Evolutionary conservation across 176 grass and related monocot species (phyloP).

Genomic region (Elaeis guineensis): DNA sequence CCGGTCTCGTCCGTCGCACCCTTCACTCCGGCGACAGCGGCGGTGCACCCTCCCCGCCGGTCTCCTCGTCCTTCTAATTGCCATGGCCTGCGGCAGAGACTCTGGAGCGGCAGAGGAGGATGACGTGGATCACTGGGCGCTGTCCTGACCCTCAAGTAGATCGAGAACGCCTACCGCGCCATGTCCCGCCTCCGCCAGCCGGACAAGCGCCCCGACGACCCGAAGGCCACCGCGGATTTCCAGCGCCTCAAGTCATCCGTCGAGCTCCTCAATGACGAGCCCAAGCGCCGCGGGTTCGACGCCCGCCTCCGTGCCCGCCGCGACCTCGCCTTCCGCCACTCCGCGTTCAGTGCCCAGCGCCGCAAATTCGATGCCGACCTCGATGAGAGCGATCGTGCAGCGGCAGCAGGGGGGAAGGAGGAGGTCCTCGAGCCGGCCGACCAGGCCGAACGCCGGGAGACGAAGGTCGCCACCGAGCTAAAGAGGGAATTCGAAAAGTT

Average conservation of each 20-base stretch:
- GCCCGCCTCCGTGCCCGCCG: slow-evolving; percentile 48
- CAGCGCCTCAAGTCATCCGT: slow-evolving; percentile 60
- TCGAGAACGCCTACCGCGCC: slow-evolving; percentile 61
- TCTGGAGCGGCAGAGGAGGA: slow-evolving; percentile 13
- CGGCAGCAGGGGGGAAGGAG: slow-evolving; percentile 3
- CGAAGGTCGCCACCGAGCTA: slow-evolving; percentile 30
- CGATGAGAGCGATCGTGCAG: slow-evolving; percentile 72
- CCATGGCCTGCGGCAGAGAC: background rate
- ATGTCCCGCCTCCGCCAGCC: slow-evolving; percentile 63
- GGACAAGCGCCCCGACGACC: slow-evolving; percentile 68
- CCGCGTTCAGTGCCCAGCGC: slow-evolving; percentile 34
- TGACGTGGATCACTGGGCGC: slow-evolving; percentile 70
- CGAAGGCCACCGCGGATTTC: slow-evolving; percentile 81
- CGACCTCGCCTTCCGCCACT: slow-evolving; percentile 37
- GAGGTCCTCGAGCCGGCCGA: slow-evolving; percentile 21
- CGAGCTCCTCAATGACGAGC: slow-evolving; percentile 58
- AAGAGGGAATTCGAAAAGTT: slow-evolving; percentile 48
- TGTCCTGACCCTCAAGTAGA: slow-evolving; percentile 40
- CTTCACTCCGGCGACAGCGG: no score
- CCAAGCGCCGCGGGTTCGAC: slow-evolving; percentile 46
- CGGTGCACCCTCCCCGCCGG: no score
- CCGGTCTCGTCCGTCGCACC: no score
- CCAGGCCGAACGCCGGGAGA: slow-evolving; percentile 28
- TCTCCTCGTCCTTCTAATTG: background rate
- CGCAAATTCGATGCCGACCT: slow-evolving; percentile 59